Percentiles rank a stretch among this genome's conserved stretches.
These are phyloP conservation scores for Leccinum variicolor DNA, from an alignment of 768 basidiomycete species.

Conservation along the genomic window DNA sequence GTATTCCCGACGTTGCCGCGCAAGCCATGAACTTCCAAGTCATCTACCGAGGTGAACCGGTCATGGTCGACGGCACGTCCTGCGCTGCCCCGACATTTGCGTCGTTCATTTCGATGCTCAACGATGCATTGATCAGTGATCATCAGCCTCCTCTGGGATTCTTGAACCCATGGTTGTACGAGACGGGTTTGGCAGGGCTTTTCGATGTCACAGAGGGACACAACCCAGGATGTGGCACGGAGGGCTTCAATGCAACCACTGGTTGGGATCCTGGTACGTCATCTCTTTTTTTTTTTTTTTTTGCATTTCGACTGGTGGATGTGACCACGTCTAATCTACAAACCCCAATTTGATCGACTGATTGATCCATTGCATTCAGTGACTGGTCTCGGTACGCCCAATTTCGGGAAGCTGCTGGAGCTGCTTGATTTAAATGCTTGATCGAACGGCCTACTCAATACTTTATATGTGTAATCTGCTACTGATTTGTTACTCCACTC, in stretches of 20 bases:
- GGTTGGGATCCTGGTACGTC: conserved; percentile 61
- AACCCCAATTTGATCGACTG: background rate
- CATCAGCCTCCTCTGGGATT: conserved; percentile 45
- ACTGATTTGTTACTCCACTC: background rate
- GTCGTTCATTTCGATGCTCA: conserved; percentile 49
- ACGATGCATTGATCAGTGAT: conserved; percentile 52
- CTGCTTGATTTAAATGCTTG: conserved; percentile 12
- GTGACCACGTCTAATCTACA: background rate
- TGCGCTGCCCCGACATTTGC: conserved; percentile 34
- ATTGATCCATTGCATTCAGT: conserved; percentile 29
- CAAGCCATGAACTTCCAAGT: conserved; percentile 51
- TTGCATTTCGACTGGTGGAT: background rate
- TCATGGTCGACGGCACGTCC: conserved; percentile 59
- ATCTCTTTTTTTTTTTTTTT: background rate
- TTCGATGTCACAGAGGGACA: conserved; percentile 60
- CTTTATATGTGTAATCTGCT: background rate
- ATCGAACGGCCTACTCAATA: background rate
- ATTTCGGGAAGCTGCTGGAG: conserved; percentile 44
- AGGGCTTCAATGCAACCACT: conserved; percentile 26
- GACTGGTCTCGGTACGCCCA: conserved; percentile 54
- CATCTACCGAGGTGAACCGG: conserved; percentile 36
- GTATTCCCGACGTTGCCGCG: conserved; percentile 64
- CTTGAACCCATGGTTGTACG: conserved; percentile 62
- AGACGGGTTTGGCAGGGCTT: conserved; percentile 29
- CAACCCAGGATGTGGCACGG: conserved; percentile 51